A percentile compares a stretch with the other conserved stretches of the same genome.
Conservation (phyloP, 225 moss, liverwort and hornwort species). For the Marchantia polymorpha region DNA sequence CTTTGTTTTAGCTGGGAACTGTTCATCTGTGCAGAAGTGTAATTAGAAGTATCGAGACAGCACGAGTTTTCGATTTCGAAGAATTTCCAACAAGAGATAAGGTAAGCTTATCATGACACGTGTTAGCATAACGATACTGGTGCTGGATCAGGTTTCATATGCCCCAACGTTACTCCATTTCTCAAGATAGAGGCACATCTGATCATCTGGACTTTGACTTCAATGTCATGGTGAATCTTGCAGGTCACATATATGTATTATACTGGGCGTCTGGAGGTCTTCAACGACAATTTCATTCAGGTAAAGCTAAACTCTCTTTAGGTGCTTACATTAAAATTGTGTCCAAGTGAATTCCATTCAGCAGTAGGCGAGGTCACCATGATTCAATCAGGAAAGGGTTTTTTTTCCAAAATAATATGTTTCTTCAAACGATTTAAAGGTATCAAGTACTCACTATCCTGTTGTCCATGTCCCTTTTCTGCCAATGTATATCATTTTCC, state of each 20-base stretch:
- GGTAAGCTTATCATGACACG: constrained; percentile 34
- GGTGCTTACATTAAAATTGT: too few relatives aligned
- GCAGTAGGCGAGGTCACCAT: neutral
- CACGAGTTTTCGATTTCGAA: constrained; percentile 90
- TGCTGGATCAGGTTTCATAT: neutral
- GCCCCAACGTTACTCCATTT: too few relatives aligned
- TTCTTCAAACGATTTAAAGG: neutral
- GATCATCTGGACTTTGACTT: neutral
- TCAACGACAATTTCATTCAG: constrained; percentile 81
- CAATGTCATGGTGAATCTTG: neutral
- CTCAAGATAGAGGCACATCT: neutral
- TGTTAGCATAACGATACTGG: neutral
- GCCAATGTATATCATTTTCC: neutral
- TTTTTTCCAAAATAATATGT: neutral
- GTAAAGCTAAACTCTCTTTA: constrained; percentile 28
- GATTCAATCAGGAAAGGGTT: neutral
- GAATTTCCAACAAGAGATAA: constrained; percentile 88
- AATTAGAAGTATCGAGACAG: constrained; percentile 91
- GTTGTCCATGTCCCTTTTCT: too few relatives aligned
- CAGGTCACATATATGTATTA: constrained; percentile 94
- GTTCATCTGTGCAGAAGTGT: constrained; percentile 94
- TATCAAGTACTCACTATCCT: neutral
- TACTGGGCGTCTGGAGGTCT: constrained; percentile 84
- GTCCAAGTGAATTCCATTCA: neutral
- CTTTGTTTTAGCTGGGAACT: constrained; percentile 69